Base-by-base conservation (phyloP, 371 early-diverging fungal genomes). In the Apophysomyces trapeziformis region DNA sequence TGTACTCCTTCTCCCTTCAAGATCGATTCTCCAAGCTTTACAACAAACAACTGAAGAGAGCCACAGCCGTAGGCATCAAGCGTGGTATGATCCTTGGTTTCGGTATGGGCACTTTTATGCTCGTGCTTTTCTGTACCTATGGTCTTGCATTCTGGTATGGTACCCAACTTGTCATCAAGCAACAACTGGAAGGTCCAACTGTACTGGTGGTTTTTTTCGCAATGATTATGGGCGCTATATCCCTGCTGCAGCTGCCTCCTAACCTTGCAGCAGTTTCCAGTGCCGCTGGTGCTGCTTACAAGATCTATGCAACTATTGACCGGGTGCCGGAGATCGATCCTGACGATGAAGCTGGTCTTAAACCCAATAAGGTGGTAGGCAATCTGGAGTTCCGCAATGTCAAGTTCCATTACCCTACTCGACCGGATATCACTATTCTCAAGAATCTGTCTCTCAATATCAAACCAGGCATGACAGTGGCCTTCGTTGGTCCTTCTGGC, bases 401-500 rank as follows among this genome's bases (percentile, higher is more conserved):
- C 46, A 56, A 79, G 43, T 95, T 92, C 72, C 44, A 70, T n/a
- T 93, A 93, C 64, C 93, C 93, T 26, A 79, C 87, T 41, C 87
- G 93, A 21, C 86, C 88, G 1, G 86, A 92, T 46, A 80, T 89
- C 18, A 80, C 78, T 3, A 85, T 90, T 43, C 76, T 93, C 59
- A 76, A 86, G 39, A 69, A 79, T 11, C 68, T 92, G 58, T 83
- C 70, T 64, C 70, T 94, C n/a, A 81, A 67, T 6, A 78, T 93
- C 54, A 67, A 82, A 45, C 83, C 95, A 1, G 93, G 93, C 12
- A 79, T 87, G 67, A 91, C 88, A 4, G 84, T 90, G 13, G 93
- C 92, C 3, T 78, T 92, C 57, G 93, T 92, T 6, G 93, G 92
- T 41, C 83, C 84, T 47, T 91, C 92, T 38, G 96, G 98, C 9